These are phyloP conservation scores for Quambalaria eucalypti DNA, from an alignment of 1,284 basidiomycete species.

Conservation along the genomic window DNA sequence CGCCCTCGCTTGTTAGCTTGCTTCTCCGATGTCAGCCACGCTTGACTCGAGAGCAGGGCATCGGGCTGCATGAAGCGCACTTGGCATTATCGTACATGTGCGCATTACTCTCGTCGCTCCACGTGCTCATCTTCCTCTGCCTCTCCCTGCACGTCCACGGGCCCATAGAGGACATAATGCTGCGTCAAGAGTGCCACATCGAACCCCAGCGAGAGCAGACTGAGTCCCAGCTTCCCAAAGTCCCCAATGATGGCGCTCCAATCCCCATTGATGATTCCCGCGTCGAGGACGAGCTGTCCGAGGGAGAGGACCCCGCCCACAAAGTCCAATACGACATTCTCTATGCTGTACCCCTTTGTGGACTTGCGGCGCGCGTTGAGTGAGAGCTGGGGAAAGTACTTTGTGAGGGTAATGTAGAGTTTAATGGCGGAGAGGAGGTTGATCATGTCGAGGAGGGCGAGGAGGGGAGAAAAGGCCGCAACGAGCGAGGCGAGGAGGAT, in stretches of 20 bases:
- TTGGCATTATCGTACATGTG: no score
- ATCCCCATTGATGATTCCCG: conserved; percentile 24
- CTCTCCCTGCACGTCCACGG: neutral
- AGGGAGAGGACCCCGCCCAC: conserved; percentile 44
- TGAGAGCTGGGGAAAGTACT: conserved; percentile 44
- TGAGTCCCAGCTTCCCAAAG: conserved; percentile 46
- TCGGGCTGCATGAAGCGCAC: no score
- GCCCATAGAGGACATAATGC: conserved; percentile 46
- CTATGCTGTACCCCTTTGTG: conserved; percentile 48
- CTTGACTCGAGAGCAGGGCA: no score
- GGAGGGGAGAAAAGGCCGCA: neutral
- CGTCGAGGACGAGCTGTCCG: conserved; percentile 38
- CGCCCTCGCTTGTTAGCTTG: no score
- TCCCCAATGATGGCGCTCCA: conserved; percentile 40
- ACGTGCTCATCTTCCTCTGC: neutral
- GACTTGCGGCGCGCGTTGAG: conserved; percentile 45
- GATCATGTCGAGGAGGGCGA: conserved; percentile 15
- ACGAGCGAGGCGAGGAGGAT: neutral
- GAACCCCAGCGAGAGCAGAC: conserved; percentile 46
- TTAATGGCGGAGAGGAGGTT: conserved; percentile 45
- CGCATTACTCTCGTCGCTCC: no score
- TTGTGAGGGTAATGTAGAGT: conserved; percentile 46
- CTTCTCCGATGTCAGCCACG: no score
- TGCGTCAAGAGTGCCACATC: conserved; percentile 47
- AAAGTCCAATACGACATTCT: conserved; percentile 47